Evolutionary conservation across 495 filamentous ascomycete genomes (phyloP).

Genomic region (Neurospora africana): DNA sequence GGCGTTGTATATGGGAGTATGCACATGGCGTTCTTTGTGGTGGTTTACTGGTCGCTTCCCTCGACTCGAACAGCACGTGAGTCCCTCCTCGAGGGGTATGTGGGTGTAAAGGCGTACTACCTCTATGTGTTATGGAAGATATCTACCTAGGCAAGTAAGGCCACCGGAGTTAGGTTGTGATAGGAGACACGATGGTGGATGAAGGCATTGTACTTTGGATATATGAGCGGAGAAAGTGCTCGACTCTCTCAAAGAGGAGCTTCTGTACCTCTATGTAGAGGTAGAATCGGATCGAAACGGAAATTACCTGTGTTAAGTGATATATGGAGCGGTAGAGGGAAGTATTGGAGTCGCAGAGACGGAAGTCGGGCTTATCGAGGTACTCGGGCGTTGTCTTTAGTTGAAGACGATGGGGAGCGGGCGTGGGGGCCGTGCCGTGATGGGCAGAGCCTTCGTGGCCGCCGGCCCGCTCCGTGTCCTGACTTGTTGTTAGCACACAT

Average conservation of each 20-base stretch:
- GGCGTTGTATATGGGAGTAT: constrained; percentile 34
- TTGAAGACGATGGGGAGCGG: neutral
- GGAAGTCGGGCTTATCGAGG: neutral
- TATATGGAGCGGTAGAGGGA: neutral
- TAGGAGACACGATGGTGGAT: no score
- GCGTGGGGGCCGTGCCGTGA: neutral
- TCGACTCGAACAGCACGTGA: constrained; percentile 47
- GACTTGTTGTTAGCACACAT: neutral
- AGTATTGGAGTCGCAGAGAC: neutral
- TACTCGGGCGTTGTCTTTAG: neutral
- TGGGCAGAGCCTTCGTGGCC: neutral
- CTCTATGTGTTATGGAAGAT: no score
- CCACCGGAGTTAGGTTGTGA: no score
- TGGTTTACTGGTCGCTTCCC: constrained; percentile 29
- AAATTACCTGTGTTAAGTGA: no score
- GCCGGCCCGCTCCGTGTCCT: neutral
- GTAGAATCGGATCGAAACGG: no score
- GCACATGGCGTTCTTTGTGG: constrained; percentile 36
- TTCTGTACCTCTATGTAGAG: no score
- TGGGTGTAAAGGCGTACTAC: no score
- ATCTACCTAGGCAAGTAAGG: no score
- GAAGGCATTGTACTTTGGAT: no score
- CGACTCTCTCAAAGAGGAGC: no score
- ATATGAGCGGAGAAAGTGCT: no score
- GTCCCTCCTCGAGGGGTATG: no score